Conservation (phyloP, 2,329 filamentous ascomycete genomes). For the Akanthomyces uredinophilus region DNA sequence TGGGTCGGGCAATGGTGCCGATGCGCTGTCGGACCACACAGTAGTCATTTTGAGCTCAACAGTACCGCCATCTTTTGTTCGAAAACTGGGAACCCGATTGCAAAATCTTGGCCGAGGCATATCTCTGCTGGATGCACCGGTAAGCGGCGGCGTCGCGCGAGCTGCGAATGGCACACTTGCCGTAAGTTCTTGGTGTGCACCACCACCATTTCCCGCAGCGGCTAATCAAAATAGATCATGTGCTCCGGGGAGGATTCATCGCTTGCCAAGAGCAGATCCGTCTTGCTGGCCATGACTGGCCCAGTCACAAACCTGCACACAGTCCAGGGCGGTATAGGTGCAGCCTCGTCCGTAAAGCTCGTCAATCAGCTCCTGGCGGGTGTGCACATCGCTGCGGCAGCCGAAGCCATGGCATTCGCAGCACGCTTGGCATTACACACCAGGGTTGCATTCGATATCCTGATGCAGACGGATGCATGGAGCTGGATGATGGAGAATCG, state of each 20-base stretch:
- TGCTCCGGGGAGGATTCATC: constrained; percentile 25
- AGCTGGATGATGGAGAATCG: constrained; percentile 35
- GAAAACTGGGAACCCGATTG: constrained; percentile 20
- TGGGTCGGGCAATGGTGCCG: constrained; percentile 24
- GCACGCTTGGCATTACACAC: constrained; percentile 49
- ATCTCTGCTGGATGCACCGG: constrained; percentile 30
- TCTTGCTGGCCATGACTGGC: constrained; percentile 30
- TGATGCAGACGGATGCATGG: constrained; percentile 33
- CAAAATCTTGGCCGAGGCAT: constrained; percentile 23
- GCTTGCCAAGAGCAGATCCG: constrained; percentile 21
- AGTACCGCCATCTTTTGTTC: constrained; percentile 29
- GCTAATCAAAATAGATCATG: constrained; percentile 24
- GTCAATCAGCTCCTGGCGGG: constrained; percentile 55
- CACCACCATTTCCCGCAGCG: neutral
- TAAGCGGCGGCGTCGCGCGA: constrained; percentile 33
- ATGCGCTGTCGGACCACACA: constrained; percentile 23
- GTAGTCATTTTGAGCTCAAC: constrained; percentile 32
- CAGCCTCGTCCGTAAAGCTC: constrained; percentile 52
- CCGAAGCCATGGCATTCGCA: constrained; percentile 53
- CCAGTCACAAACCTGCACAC: constrained; percentile 34
- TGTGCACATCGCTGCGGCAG: constrained; percentile 50
- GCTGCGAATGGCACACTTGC: constrained; percentile 33
- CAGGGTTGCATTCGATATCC: constrained; percentile 41
- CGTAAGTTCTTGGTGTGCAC: constrained; percentile 18
- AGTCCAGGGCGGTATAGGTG: constrained; percentile 46